Base-by-base conservation (phyloP, 2,329 filamentous ascomycete genomes). In the Tricladium varicosporioides region DNA sequence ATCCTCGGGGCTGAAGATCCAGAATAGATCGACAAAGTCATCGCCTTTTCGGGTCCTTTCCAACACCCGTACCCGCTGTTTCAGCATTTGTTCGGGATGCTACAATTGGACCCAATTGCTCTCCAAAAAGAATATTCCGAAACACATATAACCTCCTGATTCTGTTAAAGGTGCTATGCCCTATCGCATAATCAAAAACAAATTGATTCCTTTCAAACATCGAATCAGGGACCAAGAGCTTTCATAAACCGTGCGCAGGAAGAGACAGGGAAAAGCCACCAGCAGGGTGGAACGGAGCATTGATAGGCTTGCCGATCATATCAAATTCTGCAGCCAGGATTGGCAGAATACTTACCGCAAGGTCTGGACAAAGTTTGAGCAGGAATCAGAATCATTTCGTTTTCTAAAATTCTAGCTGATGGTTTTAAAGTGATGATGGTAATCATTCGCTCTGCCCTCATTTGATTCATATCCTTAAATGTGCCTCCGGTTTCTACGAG, bases 61-160 rank as follows among this genome's bases (percentile, higher is more conserved):
- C 43, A 43, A 42, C 22, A 45, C 54, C 48, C 18, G 36, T 48
- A 18, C 19, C 7, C 16, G 27, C 7, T 48, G 46, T 48, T 48
- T 48, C 46, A 48, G 19, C 9, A 22, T 31, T 27, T 22, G 46
- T 13, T 27, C 43, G 42, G 43, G 27, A 49, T 51, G n/a, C 48
- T n/a, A 13, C 45, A 33, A 54, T 49, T 54, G 52, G 49, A 11
- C 19, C 15, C 19, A 14, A 14, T 15, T 2, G 42, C 56, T 56
- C 53, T 22, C 53, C 32, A 51, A 18, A 51, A 54, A 36, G 16
- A 59, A 53, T 51, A 59, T 40, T 19, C 36, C 54, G 49, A 48
- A 56, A 49, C 40, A 40, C 36, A 40, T 40, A 51, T 47, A 55
- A 56, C 50, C 8, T 11, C 47, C 15, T 54, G 19, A 36, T 55